Evolutionary conservation across 345 rosid genomes (phyloP), one percentile per base, ranked within the genome.

Genomic region (Populus tremula): DNA sequence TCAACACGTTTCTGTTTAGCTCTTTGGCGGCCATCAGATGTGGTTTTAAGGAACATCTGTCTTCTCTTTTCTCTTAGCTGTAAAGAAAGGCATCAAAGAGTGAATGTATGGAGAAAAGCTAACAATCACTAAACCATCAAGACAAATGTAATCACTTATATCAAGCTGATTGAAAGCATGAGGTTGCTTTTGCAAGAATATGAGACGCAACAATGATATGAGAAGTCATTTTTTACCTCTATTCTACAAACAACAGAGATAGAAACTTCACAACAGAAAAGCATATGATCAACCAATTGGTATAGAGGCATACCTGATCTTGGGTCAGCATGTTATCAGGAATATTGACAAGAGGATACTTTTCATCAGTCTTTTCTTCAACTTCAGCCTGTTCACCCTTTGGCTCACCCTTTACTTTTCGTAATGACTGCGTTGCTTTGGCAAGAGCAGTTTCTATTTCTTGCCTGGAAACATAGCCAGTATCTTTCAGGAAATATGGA

Each of bases 1-100:
- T 95, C 99, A 13, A 82, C 73, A 45, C 97, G 96, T 84, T 87
- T 95, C 77, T 95, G 99, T 79, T 90, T 95, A 75, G 99, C 99
- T 81, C 93, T 90, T 82, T 83, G 94, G 73, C 97, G 87, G 38
- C 97, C 99, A 83, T 93, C 96, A 62, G 91, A 86, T 43, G 93
- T 93, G 64, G 97, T 87, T 89, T 93, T 93, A 65, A 95, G 95
- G 85, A 95, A 95, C 67, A 91, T 2, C 85, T 91, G 98, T 77
- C 88, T 87, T 78, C 69, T 91, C 87, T 95, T 95, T 76, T 95
- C 99, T 84, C 92, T 95, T 35, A 93, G 76, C 99, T 95, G 91
- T 80, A 79, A 82, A 49, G 53, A 35, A 31, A 53, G 61, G n/a
- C 50, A 72, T 27, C 8, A 50, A 70, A 73, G 18, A 56, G 75